These are phyloP conservation scores for Styphnolobium japonicum DNA, from an alignment of 306 rosid genomes.

Conservation along the genomic window DNA sequence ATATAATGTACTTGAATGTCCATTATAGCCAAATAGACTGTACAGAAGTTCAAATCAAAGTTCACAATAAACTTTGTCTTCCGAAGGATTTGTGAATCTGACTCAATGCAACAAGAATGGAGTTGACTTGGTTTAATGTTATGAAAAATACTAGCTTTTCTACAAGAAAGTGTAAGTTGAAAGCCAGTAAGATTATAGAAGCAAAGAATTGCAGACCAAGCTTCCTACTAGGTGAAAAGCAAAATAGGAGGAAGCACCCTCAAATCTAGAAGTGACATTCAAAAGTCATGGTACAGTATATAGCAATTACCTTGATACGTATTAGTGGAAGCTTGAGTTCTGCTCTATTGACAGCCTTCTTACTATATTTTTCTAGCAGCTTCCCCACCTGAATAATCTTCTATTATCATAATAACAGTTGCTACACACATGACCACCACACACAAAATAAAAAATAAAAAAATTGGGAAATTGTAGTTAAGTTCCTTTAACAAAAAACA, in stretches of 20 bases:
- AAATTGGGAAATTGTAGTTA: not conserved
- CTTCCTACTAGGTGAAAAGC: slow-evolving; percentile 7
- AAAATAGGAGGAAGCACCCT: slow-evolving; percentile 10
- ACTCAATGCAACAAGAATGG: slow-evolving; percentile 10
- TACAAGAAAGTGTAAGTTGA: not conserved
- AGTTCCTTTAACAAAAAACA: not conserved
- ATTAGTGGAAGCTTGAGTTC: slow-evolving; percentile 86
- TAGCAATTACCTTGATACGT: slow-evolving; percentile 76
- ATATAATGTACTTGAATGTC: not conserved
- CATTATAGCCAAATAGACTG: slow-evolving; percentile 10
- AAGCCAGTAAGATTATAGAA: slow-evolving; percentile 19
- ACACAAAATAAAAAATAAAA: not conserved
- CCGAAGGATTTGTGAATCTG: slow-evolving; percentile 19
- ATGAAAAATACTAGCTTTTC: slow-evolving; percentile 17
- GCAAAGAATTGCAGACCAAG: not conserved
- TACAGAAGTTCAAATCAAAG: slow-evolving; percentile 5
- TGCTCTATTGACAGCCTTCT: slow-evolving; percentile 52
- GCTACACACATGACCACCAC: slow-evolving; percentile 24
- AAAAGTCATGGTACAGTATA: not conserved
- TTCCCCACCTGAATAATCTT: slow-evolving; percentile 58
- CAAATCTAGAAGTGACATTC: not conserved
- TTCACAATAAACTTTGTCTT: not conserved
- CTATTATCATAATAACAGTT: slow-evolving; percentile 20
- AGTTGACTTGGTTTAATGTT: slow-evolving; percentile 1
- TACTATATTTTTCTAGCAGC: slow-evolving; percentile 69